Evolutionary conservation across 169 alveolate species (phyloP), one percentile per base, ranked within the genome.

Genomic region (Perkinsus olseni): DNA sequence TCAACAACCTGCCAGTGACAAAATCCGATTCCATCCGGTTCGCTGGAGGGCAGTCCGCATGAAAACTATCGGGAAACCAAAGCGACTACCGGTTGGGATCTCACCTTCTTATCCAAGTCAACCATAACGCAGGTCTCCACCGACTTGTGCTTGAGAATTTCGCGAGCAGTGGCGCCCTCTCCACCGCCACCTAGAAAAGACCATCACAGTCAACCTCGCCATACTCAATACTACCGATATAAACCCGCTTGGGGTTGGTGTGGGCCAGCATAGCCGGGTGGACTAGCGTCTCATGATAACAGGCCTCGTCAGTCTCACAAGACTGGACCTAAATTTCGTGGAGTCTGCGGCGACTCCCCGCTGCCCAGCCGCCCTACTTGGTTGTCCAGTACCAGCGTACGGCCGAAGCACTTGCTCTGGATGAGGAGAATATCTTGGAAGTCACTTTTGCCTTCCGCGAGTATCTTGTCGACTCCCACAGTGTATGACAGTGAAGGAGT

Each of bases 151-250:
- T 39, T 74, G 38, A 92, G 74, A 1, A 92, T 39, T 28, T 92
- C 94, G n/a, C 94, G 51, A 8, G 48, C 93, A 92, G 94, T 92
- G 6, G 94, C 94, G 31, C 94, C 94, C 48, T 92, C 94, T 0
- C 94, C 94, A 24, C 94, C 94, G 50, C 94, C 94, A 24, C 94
- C 94, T 48, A 82, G 20, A 10, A 6, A 82, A 1, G 38, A 36
- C 38, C 17, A 28, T 36, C 39, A 82, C 31, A 36, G n/a, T n/a
- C n/a, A n/a, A n/a, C n/a, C n/a, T 17, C 28, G 0, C 39, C 50
- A 82, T 10, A 1, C 38, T n/a, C n/a, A n/a, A n/a, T 31, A 10
- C 38, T 36, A 37, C 45, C 45, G 10, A 92, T 74, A 37, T 74
- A 92, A 38, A 92, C 93, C 36, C 74, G 10, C 92, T 82, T 37